phyloP scores from a whole-genome alignment of 2,329 filamentous ascomycete species.

The Lachnellula occidentalis region DNA sequence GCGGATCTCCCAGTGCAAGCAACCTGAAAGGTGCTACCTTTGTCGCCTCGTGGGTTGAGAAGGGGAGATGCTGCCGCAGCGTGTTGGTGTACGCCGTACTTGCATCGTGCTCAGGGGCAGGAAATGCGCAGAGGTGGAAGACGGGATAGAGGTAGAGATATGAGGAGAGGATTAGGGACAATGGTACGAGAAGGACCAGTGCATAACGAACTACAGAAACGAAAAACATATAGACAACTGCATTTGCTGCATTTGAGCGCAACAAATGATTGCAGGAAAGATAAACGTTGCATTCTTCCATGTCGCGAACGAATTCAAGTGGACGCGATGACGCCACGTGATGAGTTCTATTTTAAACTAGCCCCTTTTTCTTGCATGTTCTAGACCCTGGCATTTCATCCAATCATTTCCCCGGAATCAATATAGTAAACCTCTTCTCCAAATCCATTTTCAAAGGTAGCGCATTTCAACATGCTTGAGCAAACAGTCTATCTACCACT shows the following conservation, averaged over 20 bases:
- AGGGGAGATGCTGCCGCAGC: constrained; percentile 19
- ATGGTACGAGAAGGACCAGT: constrained; percentile 49
- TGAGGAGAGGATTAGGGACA: constrained; percentile 63
- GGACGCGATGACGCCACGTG: not conserved
- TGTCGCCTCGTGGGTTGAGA: constrained; percentile 21
- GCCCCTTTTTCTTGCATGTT: not conserved
- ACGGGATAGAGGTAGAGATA: constrained; percentile 87
- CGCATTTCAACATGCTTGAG: not conserved
- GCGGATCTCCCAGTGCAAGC: constrained; percentile 83
- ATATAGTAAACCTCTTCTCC: not conserved
- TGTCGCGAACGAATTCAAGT: not conserved
- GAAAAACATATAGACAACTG: constrained; percentile 30
- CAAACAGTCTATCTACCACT: constrained; percentile 17
- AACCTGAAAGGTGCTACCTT: constrained; percentile 71
- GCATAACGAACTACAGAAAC: constrained; percentile 28
- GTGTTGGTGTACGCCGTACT: constrained; percentile 24
- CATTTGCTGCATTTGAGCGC: constrained; percentile 23
- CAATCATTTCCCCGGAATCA: not conserved
- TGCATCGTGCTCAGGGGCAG: constrained; percentile 35
- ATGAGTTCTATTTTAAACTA: not conserved
- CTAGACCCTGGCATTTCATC: not conserved
- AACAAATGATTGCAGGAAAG: not conserved
- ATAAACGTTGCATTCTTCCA: not conserved
- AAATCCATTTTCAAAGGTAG: not conserved
- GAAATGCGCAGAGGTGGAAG: constrained; percentile 77